Conservation (phyloP, 2,329 filamentous ascomycete genomes). For the Aspergillus flavus region DNA sequence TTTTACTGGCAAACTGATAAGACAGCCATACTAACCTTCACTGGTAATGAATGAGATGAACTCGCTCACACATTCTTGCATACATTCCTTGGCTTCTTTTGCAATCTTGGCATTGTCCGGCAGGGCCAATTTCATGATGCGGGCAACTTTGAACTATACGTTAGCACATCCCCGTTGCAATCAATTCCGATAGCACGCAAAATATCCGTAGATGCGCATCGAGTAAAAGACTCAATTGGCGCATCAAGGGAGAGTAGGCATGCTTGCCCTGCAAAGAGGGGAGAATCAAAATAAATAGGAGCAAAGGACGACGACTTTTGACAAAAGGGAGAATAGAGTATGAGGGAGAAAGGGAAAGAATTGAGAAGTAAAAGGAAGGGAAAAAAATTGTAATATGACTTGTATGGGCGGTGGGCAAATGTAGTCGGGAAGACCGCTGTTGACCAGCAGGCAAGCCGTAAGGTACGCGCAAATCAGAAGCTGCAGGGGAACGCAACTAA, state of each 20-base stretch:
- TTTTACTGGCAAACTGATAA: not conserved
- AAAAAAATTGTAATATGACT: not conserved
- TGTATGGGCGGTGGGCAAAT: constrained; percentile 32
- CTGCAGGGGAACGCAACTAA: constrained; percentile 64
- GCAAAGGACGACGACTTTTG: not conserved
- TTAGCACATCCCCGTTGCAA: constrained; percentile 22
- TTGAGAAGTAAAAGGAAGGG: constrained; percentile 14
- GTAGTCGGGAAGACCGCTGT: constrained; percentile 33
- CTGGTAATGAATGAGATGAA: constrained; percentile 99
- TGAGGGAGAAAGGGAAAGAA: not conserved
- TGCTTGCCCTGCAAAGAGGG: not conserved
- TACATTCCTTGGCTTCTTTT: constrained; percentile 98
- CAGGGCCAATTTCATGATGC: constrained; percentile 97
- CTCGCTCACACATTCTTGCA: constrained; percentile 99
- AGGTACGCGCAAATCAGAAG: constrained; percentile 57
- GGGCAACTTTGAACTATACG: constrained; percentile 83
- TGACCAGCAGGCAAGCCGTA: constrained; percentile 35
- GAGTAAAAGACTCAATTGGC: not conserved
- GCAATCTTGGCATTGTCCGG: constrained; percentile 99
- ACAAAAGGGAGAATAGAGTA: not conserved
- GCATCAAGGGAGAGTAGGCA: not conserved
- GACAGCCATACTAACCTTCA: constrained; percentile 70
- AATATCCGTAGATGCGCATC: not conserved
- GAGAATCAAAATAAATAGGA: not conserved
- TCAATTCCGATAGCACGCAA: not conserved